A percentile compares a stretch with the other conserved stretches of the same genome.
These are phyloP conservation scores for Apiotrichum akiyoshidainum DNA, from an alignment of 1,284 basidiomycete species.

Conservation along the genomic window DNA sequence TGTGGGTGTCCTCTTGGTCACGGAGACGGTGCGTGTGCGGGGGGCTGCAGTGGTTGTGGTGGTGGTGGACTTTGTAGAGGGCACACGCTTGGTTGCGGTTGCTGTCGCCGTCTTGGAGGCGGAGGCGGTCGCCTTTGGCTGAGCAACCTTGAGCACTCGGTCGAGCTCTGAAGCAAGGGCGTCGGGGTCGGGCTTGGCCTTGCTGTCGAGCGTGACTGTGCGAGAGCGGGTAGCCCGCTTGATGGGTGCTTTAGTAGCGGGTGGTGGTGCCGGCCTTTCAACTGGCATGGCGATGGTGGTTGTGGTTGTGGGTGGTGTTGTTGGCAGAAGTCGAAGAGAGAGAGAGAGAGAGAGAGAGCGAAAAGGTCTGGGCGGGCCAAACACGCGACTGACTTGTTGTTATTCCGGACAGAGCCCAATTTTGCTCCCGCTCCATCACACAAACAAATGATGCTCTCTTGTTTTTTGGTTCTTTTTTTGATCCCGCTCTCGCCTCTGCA, in stretches of 20 bases:
- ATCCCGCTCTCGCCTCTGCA: too few relatives aligned
- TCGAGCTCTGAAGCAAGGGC: constrained; percentile 30
- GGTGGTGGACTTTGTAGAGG: background rate
- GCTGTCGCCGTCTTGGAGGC: background rate
- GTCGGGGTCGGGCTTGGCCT: constrained; percentile 10
- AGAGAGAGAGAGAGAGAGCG: background rate
- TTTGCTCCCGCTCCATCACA: background rate
- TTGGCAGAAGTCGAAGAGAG: background rate
- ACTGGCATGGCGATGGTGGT: too few relatives aligned
- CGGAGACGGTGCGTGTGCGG: background rate
- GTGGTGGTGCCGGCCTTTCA: background rate
- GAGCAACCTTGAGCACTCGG: constrained; percentile 31
- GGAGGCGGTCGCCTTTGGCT: constrained; percentile 2
- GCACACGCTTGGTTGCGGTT: background rate
- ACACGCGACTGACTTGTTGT: constrained; percentile 2
- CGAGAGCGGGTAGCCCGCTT: background rate
- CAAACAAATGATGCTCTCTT: too few relatives aligned
- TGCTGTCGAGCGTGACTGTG: background rate
- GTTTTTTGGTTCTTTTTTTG: background rate
- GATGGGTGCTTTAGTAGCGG: background rate
- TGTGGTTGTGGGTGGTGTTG: background rate
- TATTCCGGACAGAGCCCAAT: background rate
- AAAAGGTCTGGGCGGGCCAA: background rate
- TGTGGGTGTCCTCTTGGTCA: background rate
- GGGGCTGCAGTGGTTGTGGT: background rate